Base-by-base conservation (phyloP, 2,329 filamentous ascomycete genomes). In the Pyrenophora tritici-repentis region DNA sequence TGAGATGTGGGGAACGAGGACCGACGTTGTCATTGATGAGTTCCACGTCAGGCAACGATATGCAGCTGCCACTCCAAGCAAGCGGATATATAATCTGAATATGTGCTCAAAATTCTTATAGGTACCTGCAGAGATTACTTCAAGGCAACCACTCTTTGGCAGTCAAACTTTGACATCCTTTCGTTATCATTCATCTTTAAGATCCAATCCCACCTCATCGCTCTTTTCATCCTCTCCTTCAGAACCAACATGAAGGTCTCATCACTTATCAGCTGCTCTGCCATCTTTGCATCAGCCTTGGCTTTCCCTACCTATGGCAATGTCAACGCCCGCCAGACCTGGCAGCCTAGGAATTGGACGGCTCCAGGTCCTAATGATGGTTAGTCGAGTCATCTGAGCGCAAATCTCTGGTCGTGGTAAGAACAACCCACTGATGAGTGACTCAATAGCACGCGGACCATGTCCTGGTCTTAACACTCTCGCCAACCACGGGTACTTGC, bases 281-380 rank as follows among this genome's bases (percentile, higher is more conserved):
- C 13, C 4, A 3, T 42, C 18, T 24, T 47, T 7, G 45, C 37
- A 17, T 38, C 34, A 37, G 42, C 37, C 9, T 26, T 36, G 29
- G 48, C 48, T 16, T 51, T 51, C 22, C 48, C 48, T 9, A 35
- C 42, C 36, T 46, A 51, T 42, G 42, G 22, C 24, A 31, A 24
- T 40, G 22, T 48, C 6, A 22, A 48, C 8, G 22, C 42, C 3
- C 48, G 48, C 22, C 48, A 51, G 35, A 24, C 48, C 29, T 51
- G 48, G 48, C 24, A 46, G 22, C 34, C 42, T 8, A 39, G 32
- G n/a, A 36, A 36, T 8, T 51, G 48, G 48, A 51, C 42, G 0
- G 48, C 48, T 34, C 48, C 48, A 20, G 42, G 48, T 31, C 48
- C 48, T 1, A 51, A 29, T 12, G 48, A 51, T 33, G 48, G 48